Base-by-base conservation (phyloP, 2,329 filamentous ascomycete genomes). In the Neoscytalidium dimidiatum region DNA sequence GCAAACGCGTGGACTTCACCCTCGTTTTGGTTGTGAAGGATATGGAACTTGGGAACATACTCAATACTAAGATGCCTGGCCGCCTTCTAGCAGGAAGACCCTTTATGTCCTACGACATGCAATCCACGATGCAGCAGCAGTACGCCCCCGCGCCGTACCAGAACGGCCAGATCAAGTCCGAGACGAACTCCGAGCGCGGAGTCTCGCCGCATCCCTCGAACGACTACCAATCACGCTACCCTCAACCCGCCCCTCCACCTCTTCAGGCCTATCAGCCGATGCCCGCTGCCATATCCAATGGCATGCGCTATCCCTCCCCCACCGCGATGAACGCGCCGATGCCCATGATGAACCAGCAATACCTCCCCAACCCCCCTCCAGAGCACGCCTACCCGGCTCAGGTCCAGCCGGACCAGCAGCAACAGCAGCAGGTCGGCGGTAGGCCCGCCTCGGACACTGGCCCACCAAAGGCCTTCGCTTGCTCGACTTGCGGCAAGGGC, bases 401-500 rank as follows among this genome's bases (percentile, higher is more conserved):
- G 62, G 72, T 71, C 44, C 71, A 70, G 29, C 66, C 60, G 41
- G 64, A 68, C 44, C 74, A 72, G 64, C 75, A 74, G 56, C 71
- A 73, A 46, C 75, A 75, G 35, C 75, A 75, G 38, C 74, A 74
- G 64, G 66, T 73, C 52, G 76, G 78, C 70, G 73, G 78, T 61
- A 79, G 80, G 69, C 77, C 77, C 66, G 77, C 74, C 71, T 80
- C 73, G 67, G 82, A 79, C 71, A 74, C 81, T 77, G 75, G 83
- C 70, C 82, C 85, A 31, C 84, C 86, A 11, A 91, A 97, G 80
- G 89, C 92, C 1, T 97, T 95, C 74, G 90, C 92, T 23, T 99
- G 95, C 80, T 91, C 88, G 68, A 94, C 91, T 3, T 99, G 95
- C 77, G 86, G 86, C 65, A 98, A 98, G 79, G 91, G 90, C 26